Conservation (phyloP, 176 grass and related monocot genomes). For the Paspalum notatum region DNA sequence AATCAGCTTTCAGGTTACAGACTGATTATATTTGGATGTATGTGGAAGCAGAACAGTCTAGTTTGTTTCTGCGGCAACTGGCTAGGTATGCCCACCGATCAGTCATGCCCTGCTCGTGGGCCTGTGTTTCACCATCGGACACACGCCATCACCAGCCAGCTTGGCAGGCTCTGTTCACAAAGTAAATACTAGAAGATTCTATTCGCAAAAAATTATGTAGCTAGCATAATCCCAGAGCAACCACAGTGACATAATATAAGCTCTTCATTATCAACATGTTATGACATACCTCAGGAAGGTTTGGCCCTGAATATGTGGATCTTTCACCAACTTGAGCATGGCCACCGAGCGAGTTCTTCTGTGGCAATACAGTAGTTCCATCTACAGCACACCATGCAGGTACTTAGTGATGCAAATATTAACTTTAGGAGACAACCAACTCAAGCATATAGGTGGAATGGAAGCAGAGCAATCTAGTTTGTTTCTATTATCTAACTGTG, state of each 20-base stretch:
- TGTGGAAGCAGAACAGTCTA: no score
- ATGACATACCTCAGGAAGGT: background rate
- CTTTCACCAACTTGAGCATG: background rate
- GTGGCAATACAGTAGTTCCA: background rate
- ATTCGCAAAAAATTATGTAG: background rate
- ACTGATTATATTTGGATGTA: background rate
- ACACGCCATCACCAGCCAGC: no score
- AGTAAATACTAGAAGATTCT: background rate
- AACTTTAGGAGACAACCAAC: background rate
- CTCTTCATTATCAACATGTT: background rate
- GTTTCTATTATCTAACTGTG: background rate
- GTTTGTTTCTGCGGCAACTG: no score
- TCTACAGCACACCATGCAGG: conserved; percentile 6
- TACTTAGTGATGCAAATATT: background rate
- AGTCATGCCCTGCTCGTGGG: no score
- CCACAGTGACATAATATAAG: background rate
- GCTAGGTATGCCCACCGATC: no score
- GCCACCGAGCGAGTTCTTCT: background rate
- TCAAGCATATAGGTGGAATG: background rate
- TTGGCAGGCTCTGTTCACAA: background rate
- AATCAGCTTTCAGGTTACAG: background rate
- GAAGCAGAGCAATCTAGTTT: background rate
- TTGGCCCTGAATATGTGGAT: background rate
- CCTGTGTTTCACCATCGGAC: no score
- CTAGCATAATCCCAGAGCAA: background rate